phyloP scores from a whole-genome alignment of 805 yeast species.

The Peterozyma xylosa region DNA sequence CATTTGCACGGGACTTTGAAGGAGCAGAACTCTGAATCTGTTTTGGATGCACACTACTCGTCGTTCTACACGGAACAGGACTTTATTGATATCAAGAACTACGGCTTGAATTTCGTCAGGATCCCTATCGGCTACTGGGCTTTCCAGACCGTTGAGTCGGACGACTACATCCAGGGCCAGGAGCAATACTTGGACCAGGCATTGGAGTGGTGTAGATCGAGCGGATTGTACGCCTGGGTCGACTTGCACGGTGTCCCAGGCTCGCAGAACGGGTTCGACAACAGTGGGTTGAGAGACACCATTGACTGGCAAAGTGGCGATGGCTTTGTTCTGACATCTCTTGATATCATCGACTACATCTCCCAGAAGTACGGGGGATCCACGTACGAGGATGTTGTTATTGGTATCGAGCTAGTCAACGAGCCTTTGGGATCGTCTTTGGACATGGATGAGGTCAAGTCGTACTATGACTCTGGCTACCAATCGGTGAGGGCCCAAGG shows the following conservation, averaged over 20 bases:
- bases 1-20: constrained; percentile 45
- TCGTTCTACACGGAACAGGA: constrained; percentile 54
- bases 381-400: constrained; percentile 36
- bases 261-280: constrained; percentile 82
- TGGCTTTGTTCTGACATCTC: constrained; percentile 44
- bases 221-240: constrained; percentile 61
- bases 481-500: constrained; percentile 29
- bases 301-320: constrained; percentile 35
- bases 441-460: constrained; percentile 31
- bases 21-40: constrained; percentile 27
- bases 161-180: constrained; percentile 65
- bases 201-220: constrained; percentile 55
- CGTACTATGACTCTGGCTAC: constrained; percentile 35
- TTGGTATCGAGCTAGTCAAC: constrained; percentile 64
- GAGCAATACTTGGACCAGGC: constrained; percentile 57
- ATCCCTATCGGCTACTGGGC: constrained; percentile 85
- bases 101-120: constrained; percentile 64
- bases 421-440: constrained; percentile 60
- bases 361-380: constrained; percentile 42
- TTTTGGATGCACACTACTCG: constrained; percentile 47
- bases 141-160: constrained; percentile 38
- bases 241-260: constrained; percentile 83
- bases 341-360: constrained; percentile 40
- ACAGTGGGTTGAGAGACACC: constrained; percentile 57
- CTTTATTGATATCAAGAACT: constrained; percentile 37